Evolutionary conservation across 1,284 basidiomycete genomes (phyloP), one percentile per base, ranked within the genome.

Genomic region (Ceratorhiza oryzae-sativae): DNA sequence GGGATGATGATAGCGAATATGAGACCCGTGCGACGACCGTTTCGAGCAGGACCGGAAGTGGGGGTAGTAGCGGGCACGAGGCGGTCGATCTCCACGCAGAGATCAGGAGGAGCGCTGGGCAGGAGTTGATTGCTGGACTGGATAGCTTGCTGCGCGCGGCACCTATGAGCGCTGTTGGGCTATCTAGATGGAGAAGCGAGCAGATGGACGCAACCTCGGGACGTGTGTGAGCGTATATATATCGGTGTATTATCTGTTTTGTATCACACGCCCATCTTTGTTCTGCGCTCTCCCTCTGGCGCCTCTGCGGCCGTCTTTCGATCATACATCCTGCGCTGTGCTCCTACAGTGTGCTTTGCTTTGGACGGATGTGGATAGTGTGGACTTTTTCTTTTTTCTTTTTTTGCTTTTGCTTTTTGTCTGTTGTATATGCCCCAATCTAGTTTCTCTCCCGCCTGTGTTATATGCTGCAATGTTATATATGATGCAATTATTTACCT

Each of bases 401-500:
- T n/a, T 48, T 70, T 56, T 70, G 39, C 27, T 48, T 34, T 20
- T 46, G 5, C 9, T 25, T 23, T 56, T 58, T 70, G 36, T 34
- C 34, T 18, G 34, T 18, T 55, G 23, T 55, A 18, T 23, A 56
- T 70, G 41, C 32, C 51, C 51, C 53, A 48, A 34, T 41, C 18
- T n/a, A n/a, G n/a, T n/a, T 41, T 70, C 18, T 10, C 25, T 55
- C 23, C 30, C 34, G 51, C 36, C 39, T 56, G 63, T 68, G 55
- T 36, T 70, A 42, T 70, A 70, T 70, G 51, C 51, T 39, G 49
- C 65, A 56, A n/a, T 53, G 36, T 56, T 67, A 70, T 70, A 56
- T 70, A 70, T 70, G 65, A 49, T 48, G 65, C 65, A 70, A 70
- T 70, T 70, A 58, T 70, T 46, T 60, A 53, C 42, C 4, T 36